Evolutionary conservation across 179 eudicot genomes (phyloP).

Genomic region (Carnegiea gigantea): DNA sequence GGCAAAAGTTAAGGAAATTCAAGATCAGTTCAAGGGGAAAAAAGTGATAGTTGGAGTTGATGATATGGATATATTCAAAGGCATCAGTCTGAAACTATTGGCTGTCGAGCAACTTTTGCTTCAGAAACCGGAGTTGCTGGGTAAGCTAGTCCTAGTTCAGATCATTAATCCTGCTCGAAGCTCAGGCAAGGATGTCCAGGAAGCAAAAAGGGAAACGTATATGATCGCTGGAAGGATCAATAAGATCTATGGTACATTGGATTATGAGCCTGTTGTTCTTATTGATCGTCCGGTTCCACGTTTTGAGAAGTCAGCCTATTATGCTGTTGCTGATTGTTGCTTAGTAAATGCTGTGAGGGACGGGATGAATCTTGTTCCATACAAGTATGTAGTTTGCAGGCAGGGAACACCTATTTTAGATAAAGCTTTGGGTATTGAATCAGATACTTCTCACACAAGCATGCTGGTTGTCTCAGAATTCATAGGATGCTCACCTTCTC

Average conservation of each 20-base stretch:
- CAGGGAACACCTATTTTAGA: conserved; percentile 66
- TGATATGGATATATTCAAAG: conserved; percentile 94
- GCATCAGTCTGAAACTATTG: conserved; percentile 78
- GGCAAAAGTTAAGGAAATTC: conserved; percentile 58
- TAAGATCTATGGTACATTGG: conserved; percentile 48
- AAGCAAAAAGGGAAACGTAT: conserved; percentile 72
- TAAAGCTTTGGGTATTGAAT: conserved; percentile 47
- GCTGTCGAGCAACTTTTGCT: conserved; percentile 72
- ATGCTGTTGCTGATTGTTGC: conserved; percentile 82
- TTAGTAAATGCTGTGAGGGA: conserved; percentile 90
- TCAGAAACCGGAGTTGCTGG: conserved; percentile 48
- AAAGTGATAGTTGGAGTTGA: conserved; percentile 78
- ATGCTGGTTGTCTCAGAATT: conserved; percentile 86
- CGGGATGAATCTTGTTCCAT: conserved; percentile 92
- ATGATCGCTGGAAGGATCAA: conserved; percentile 60
- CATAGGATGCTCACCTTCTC: conserved; percentile 83
- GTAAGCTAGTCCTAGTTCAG: conserved; percentile 69
- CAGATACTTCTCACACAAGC: conserved; percentile 61
- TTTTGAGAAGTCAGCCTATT: conserved; percentile 83
- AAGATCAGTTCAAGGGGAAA: conserved; percentile 66
- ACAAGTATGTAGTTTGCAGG: conserved; percentile 82
- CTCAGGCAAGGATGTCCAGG: conserved; percentile 90
- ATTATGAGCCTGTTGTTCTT: conserved; percentile 65
- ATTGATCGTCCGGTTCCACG: conserved; percentile 82
- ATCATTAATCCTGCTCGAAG: conserved; percentile 93